Evolutionary conservation across 257 asterid genomes (phyloP), one percentile per base, ranked within the genome.

Genomic region (Solanum paucissectum): DNA sequence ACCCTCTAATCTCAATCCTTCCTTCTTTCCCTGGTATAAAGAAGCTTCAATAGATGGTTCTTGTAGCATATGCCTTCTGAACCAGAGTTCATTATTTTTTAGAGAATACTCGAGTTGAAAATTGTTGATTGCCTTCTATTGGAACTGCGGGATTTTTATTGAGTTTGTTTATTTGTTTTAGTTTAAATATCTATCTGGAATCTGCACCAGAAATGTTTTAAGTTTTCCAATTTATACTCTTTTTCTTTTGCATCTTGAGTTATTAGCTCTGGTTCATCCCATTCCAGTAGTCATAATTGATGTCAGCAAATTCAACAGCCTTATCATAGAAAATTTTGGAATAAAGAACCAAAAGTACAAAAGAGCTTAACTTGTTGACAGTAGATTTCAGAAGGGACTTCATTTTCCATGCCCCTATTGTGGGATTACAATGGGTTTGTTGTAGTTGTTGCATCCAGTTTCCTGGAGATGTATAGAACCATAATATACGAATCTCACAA

Each of bases 21-120:
- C 99, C 99, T 90, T 95, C 96, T 8, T 95, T 96, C 91, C 98
- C 98, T n/a, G 98, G 99, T 69, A 94, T 96, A 82, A 92, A 92
- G 93, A 94, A 49, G 86, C 86, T 82, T 82, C 86, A 82, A 49
- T 82, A 82, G 85, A 82, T 49, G 29, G 66, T 49, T 82, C 68
- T 82, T 5, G 69, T 49, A 49, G 68, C 86, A 29, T 82, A 49
- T 18, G 69, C 42, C 44, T 82, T 82, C 44, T 20, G 68, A 32
- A 40, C 4, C 6, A 2, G 86, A 82, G 44, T 49, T 32, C 20
- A 8, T 82, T 4, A 6, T 18, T 27, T 49, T 82, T 29, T 20
- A 49, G 86, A 49, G 66, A 29, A 82, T 82, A 76, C 60, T 82
- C 20, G 0, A 82, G 69, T 82, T 82, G 86, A 82, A 82, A 82